Base-by-base conservation (phyloP, 192 early-diverging fungal genomes). In the Rhizophlyctis rosea region DNA sequence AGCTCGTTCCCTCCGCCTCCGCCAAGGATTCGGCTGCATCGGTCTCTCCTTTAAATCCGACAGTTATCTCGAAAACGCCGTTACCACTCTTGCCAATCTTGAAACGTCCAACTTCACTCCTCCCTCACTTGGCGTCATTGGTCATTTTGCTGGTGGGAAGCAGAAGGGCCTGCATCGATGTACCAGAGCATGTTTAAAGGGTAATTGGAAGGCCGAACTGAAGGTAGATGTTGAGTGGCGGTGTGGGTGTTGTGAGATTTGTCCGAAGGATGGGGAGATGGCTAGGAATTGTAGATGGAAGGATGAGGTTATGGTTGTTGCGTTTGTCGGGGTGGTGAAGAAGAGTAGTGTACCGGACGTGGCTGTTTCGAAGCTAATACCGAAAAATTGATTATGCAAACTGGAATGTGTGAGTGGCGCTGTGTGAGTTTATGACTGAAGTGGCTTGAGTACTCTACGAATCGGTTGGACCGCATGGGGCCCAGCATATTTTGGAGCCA, bases 231-330 rank as follows among this genome's bases (percentile, higher is more conserved):
- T 44, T 13, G 39, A 44, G 18, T 44, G 39, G 39, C 39, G 39
- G 39, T 44, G 39, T 18, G 39, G 39, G 39, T 44, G 39, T 44
- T 44, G 39, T 18, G 39, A 44, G 39, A 44, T 44, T 44, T 44
- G 39, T 44, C 39, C 39, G 18, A 44, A 44, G 39, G 39, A 44
- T 44, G 18, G 18, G 18, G 39, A 44, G 39, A 18, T 18, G 39
- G 39, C 39, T 7, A 44, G 18, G 7, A 18, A 7, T 7, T 44
- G 39, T 44, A 44, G 18, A 44, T 44, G 39, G 39, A 44, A 44
- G 39, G 39, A 44, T 44, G 9, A 44, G 39, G 7, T 7, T 44
- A 44, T 44, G 39, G 39, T 44, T 44, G 18, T 44, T 18, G 39
- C 39, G 7, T 44, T 7, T 44, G 18, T 44, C 39, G 39, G 39